Conservation (phyloP, 1,284 basidiomycete genomes). For the Puccinia hordei region DNA sequence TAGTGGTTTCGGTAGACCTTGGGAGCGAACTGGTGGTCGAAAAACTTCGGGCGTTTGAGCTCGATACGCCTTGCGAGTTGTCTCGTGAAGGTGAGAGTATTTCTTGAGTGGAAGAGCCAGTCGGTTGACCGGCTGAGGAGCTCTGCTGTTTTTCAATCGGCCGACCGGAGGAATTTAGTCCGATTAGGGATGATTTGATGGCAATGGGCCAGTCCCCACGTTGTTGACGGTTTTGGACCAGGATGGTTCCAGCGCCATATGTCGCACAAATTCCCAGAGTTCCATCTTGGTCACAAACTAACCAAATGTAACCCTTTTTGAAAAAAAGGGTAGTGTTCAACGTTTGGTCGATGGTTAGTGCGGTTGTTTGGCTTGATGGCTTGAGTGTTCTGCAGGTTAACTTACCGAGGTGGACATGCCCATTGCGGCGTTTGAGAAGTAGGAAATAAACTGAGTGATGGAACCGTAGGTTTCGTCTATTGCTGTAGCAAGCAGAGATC, state of each 20-base stretch:
- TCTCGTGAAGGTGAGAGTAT: background rate
- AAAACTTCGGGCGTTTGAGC: background rate
- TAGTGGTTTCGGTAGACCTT: background rate
- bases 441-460: constrained; percentile 41
- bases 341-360: background rate
- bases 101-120: background rate
- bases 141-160: background rate
- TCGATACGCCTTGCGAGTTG: background rate
- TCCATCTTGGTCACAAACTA: constrained; percentile 47
- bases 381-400: background rate
- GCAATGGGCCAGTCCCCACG: constrained; percentile 35
- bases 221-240: constrained; percentile 41
- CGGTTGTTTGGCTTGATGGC: background rate
- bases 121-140: background rate
- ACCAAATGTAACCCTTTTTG: constrained; percentile 41
- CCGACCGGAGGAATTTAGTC: constrained; percentile 10
- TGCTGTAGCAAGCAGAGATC: constrained; percentile 28
- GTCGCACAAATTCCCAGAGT: constrained; percentile 45
- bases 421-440: constrained; percentile 48
- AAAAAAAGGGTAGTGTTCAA: background rate
- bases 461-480: constrained; percentile 45
- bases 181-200: constrained; percentile 23
- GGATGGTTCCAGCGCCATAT: constrained; percentile 36
- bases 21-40: background rate
- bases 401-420: constrained; percentile 41